Base-by-base conservation (phyloP, 2,329 filamentous ascomycete genomes). In the Colletotrichum nymphaeae region DNA sequence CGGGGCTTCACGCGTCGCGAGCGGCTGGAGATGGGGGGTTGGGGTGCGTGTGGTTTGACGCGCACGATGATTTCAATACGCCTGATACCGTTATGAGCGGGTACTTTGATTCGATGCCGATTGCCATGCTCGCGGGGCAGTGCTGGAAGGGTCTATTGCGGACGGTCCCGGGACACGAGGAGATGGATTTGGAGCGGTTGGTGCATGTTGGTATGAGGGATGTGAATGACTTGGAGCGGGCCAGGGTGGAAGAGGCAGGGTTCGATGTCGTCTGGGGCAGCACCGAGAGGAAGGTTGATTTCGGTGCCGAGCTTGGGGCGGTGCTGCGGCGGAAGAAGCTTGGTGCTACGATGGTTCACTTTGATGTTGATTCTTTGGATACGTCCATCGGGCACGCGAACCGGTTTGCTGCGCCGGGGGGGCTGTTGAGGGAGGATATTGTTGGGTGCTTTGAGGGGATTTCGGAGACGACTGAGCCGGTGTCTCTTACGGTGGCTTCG, bases 191-290 rank as follows among this genome's bases (percentile, higher is more conserved):
- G 14, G 62, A 57, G 22, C 52, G 64, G 4, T 37, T 80, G 8
- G 64, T 80, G 5, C 78, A 80, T 35, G 74, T 76, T 6, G 78
- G 79, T 1, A 78, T 80, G 78, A 73, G 79, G 11, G 78, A 80
- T 28, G 77, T 80, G 2, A 80, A 75, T 5, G 77, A 78, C 2
- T 35, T 78, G 5, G 81, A 84, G 73, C 75, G 78, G 19, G 60
- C 74, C 26, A 77, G 79, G 1, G 81, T 85, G 0, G 58, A 78
- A 30, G 76, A 79, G 11, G 78, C 80, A 1, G 79, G 79, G 0
- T 79, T 82, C 62, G 57, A 75, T 4, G 74, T 78, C 2, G 67
- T 83, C 22, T 83, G 80, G 80, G 80, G 81, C 37, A 42, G 37
- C 37, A 42, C 16, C 5, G 16, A 42, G 37, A 42, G 2, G 6